Conservation (phyloP, 169 alveolate species). For the Eimeria tenella region DNA sequence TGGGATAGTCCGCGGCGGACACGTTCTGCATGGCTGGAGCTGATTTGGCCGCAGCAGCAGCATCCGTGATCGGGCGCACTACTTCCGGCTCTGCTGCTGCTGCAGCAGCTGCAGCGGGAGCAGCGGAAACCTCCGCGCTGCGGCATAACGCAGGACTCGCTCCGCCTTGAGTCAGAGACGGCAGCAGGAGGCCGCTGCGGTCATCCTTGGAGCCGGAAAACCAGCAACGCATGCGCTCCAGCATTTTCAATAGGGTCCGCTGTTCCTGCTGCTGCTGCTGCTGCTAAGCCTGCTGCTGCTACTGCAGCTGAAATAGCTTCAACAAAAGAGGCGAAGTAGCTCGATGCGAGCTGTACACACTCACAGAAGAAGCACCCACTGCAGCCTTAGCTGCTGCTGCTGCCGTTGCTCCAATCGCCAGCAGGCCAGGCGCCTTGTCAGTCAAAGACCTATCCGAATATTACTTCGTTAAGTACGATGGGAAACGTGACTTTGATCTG, state of each 20-base stretch:
- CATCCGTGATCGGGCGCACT: not conserved
- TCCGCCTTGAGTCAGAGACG: not conserved
- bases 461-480: not conserved
- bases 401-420: constrained; percentile 3
- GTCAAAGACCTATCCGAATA: not conserved
- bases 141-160: constrained; percentile 28
- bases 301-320: constrained; percentile 16
- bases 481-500: not conserved
- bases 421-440: not conserved
- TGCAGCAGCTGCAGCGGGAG: not conserved
- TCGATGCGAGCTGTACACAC: not conserved
- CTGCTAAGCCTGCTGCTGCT: not conserved
- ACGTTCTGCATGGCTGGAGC: constrained; percentile 44
- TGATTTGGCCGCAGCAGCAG: constrained; percentile 15
- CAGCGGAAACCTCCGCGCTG: not conserved
- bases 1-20: constrained; percentile 77
- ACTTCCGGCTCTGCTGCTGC: not conserved
- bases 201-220: not conserved
- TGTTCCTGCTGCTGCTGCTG: not conserved
- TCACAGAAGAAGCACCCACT: not conserved
- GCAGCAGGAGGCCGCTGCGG: not conserved
- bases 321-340: not conserved
- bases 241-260: not conserved
- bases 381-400: constrained; percentile 16
- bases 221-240: constrained; percentile 55